These are phyloP conservation scores for Blastobotrys arbuscula DNA, from an alignment of 1,139 yeast species.

Conservation along the genomic window DNA sequence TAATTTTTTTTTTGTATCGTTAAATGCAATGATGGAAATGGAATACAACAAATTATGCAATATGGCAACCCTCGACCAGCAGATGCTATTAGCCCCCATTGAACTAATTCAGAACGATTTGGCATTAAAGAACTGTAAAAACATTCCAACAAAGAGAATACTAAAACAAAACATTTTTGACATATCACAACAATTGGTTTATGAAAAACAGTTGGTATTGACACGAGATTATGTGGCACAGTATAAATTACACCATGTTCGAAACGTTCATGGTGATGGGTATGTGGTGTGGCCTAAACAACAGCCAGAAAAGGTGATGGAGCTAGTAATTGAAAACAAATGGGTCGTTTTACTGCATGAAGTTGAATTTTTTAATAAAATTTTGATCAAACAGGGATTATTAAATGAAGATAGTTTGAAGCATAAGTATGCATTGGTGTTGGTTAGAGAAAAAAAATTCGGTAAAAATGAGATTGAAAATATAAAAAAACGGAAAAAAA, in stretches of 20 bases:
- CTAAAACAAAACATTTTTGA: background rate
- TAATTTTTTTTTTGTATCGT: too few species aligned
- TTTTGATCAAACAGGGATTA: background rate
- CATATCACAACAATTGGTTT: background rate
- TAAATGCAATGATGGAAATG: background rate
- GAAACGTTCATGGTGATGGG: slow-evolving; percentile 1
- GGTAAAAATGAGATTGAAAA: too few species aligned
- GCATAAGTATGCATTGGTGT: slow-evolving; percentile 6
- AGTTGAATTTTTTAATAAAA: background rate
- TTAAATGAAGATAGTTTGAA: background rate
- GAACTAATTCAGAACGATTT: slow-evolving; percentile 10
- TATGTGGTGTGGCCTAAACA: slow-evolving; percentile 3
- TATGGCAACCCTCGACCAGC: slow-evolving; percentile 8
- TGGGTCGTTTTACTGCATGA: slow-evolving; percentile 10
- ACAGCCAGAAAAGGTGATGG: slow-evolving; percentile 1
- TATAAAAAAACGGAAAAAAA: background rate
- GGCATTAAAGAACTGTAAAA: slow-evolving; percentile 1
- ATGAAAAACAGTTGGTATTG: slow-evolving; percentile 7
- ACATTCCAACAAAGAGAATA: background rate
- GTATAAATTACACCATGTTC: slow-evolving; percentile 2
- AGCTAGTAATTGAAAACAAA: slow-evolving; percentile 6
- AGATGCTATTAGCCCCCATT: background rate
- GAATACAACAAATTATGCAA: slow-evolving; percentile 5
- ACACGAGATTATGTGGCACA: slow-evolving; percentile 7
- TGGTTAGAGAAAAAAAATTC: slow-evolving; percentile 4